Evolutionary conservation across 2,329 filamentous ascomycete species (phyloP).

Genomic region (Calonectria crousiana): DNA sequence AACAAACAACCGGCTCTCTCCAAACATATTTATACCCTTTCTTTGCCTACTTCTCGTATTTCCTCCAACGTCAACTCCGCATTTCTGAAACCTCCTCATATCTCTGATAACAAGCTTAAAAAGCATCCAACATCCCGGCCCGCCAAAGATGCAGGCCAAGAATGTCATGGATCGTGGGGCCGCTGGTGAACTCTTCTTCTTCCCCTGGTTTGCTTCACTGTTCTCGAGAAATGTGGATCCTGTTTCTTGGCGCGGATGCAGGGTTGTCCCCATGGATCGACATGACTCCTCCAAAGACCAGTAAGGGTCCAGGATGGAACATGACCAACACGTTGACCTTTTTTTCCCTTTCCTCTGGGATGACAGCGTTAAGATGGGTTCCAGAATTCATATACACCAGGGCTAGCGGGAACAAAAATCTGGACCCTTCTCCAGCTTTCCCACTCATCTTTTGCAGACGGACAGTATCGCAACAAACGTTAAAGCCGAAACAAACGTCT

Average conservation of each 20-base stretch:
- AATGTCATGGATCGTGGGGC: neutral
- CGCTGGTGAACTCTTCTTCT: neutral
- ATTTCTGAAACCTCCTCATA: neutral
- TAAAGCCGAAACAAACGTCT: neutral
- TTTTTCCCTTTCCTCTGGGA: too few species aligned
- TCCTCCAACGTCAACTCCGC: neutral
- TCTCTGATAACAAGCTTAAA: neutral
- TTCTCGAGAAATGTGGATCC: neutral
- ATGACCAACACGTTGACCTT: neutral
- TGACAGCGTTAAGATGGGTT: neutral
- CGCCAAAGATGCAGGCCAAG: neutral
- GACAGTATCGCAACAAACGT: neutral
- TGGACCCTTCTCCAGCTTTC: neutral
- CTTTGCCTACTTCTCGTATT: neutral
- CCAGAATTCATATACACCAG: neutral
- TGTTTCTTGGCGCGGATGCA: neutral
- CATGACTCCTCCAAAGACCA: neutral
- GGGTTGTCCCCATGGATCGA: neutral
- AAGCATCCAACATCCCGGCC: neutral
- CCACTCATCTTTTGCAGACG: neutral
- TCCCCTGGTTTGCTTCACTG: neutral
- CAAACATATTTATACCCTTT: neutral
- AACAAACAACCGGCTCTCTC: neutral
- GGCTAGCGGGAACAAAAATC: neutral
- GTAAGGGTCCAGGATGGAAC: neutral